Percentiles rank a stretch among this genome's conserved stretches.
Conservation (phyloP, 1,139 yeast genomes). For the Protomyces inundatus region DNA sequence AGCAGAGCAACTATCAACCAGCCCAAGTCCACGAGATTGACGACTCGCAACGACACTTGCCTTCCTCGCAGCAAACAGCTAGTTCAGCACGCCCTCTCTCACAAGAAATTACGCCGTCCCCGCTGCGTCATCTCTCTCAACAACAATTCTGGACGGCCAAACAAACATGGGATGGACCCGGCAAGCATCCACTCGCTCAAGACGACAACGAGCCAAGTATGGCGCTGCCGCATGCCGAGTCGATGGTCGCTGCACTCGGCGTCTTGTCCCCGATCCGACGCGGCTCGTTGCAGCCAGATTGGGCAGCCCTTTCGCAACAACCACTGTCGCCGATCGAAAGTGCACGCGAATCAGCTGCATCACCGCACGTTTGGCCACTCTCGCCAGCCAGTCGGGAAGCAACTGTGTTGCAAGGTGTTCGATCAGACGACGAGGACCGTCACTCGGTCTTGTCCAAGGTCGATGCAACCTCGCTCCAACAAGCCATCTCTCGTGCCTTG, state of each 20-base stretch:
- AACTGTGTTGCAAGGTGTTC: not conserved
- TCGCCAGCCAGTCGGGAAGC: not conserved
- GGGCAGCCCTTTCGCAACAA: not conserved
- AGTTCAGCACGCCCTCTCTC: not conserved
- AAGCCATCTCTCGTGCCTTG: slow-evolving; percentile 13
- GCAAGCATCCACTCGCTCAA: too few relatives aligned
- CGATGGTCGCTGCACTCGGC: not conserved
- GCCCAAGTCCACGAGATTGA: not conserved
- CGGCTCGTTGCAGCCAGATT: not conserved
- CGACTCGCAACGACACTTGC: slow-evolving; percentile 2
- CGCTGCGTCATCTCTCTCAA: not conserved
- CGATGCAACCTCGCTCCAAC: slow-evolving; percentile 9
- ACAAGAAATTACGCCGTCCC: slow-evolving; percentile 7
- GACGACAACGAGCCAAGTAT: not conserved
- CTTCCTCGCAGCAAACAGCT: not conserved
- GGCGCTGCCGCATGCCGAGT: not conserved
- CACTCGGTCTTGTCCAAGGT: slow-evolving; percentile 11
- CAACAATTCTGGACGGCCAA: slow-evolving; percentile 14
- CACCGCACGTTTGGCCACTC: not conserved
- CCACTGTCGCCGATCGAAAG: not conserved
- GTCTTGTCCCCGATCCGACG: not conserved
- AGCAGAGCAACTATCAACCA: not conserved
- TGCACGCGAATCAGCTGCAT: not conserved
- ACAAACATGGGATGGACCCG: not conserved
- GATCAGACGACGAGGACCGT: not conserved